phyloP scores from a whole-genome alignment of 495 filamentous ascomycete species.

The Aspergillus haitiensis region DNA sequence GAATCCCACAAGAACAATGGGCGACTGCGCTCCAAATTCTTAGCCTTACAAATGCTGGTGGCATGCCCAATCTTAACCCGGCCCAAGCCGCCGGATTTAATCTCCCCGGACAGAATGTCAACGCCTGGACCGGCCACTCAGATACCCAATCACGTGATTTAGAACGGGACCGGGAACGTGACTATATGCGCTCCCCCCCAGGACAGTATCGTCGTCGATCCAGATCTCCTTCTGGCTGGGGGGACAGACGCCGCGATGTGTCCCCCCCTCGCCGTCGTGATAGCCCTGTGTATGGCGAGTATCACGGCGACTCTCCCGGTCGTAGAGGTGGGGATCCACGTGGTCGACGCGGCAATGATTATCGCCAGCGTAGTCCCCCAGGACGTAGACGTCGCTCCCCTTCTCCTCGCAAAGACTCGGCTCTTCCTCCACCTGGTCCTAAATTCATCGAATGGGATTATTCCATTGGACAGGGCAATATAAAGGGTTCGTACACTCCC shows the following conservation, averaged over 20 bases:
- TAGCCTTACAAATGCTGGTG: conserved; percentile 37
- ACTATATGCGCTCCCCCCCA: conserved; percentile 57
- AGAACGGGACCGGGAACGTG: conserved; percentile 55
- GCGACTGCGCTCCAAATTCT: conserved; percentile 52
- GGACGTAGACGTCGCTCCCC: conserved; percentile 63
- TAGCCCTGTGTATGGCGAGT: conserved; percentile 72
- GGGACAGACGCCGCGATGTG: conserved; percentile 59
- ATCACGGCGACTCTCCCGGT: conserved; percentile 59
- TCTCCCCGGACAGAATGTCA: conserved; percentile 37
- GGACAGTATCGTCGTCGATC: conserved; percentile 69
- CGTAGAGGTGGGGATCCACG: conserved; percentile 62
- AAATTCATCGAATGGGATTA: conserved; percentile 84
- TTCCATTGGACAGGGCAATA: conserved; percentile 66
- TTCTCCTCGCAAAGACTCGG: conserved; percentile 54
- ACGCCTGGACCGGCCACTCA: conserved; percentile 40
- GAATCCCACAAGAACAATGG: conserved; percentile 63
- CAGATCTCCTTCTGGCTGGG: conserved; percentile 64
- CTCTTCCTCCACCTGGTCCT: conserved; percentile 57
- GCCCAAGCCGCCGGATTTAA: conserved; percentile 35
- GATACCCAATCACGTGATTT: conserved; percentile 60
- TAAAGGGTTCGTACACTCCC: conserved; percentile 62
- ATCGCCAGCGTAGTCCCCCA: conserved; percentile 80
- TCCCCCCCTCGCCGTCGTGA: conserved; percentile 62
- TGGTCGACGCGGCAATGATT: conserved; percentile 60
- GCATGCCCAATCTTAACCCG: conserved; percentile 35